Evolutionary conservation across 2,329 filamentous ascomycete species (phyloP).

Genomic region (Trichophyton benhamiae): DNA sequence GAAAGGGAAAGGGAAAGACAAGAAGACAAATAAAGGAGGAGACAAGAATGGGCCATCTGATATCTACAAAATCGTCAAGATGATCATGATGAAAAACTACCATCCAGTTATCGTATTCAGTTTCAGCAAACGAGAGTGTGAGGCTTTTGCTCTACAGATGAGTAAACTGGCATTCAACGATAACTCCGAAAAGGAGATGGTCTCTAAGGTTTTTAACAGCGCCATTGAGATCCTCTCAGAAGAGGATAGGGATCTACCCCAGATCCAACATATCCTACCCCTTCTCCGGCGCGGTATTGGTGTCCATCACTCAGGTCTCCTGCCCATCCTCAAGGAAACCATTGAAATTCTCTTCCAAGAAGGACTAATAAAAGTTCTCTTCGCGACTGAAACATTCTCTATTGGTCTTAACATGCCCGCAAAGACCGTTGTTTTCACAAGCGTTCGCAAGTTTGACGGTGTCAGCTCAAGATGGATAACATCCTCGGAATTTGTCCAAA

Average conservation of each 20-base stretch:
- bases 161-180: slow-evolving; percentile 87
- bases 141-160: slow-evolving; percentile 77
- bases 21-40: slow-evolving; percentile 83
- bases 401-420: slow-evolving; percentile 99
- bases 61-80: slow-evolving; percentile 94
- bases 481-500: slow-evolving; percentile 93
- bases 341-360: slow-evolving; percentile 99
- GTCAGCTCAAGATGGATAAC: slow-evolving; percentile 68
- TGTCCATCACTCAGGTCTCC: slow-evolving; percentile 88
- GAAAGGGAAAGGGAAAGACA: slow-evolving; percentile 82
- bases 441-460: slow-evolving; percentile 90
- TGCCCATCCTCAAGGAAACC: slow-evolving; percentile 94
- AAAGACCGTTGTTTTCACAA: slow-evolving; percentile 98
- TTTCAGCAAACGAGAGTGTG: slow-evolving; percentile 96
- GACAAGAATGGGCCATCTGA: slow-evolving; percentile 57
- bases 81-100: slow-evolving; percentile 96
- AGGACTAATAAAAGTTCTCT: slow-evolving; percentile 91
- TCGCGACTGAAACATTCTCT: slow-evolving; percentile 96
- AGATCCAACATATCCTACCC: slow-evolving; percentile 82
- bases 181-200: slow-evolving; percentile 88
- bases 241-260: slow-evolving; percentile 75
- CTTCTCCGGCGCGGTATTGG: slow-evolving; percentile 84
- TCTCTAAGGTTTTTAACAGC: slow-evolving; percentile 83
- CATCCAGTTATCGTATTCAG: slow-evolving; percentile 99
- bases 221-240: slow-evolving; percentile 88